Conservation (phyloP, 1,139 yeast genomes). For the Wickerhamomyces sp. region DNA sequence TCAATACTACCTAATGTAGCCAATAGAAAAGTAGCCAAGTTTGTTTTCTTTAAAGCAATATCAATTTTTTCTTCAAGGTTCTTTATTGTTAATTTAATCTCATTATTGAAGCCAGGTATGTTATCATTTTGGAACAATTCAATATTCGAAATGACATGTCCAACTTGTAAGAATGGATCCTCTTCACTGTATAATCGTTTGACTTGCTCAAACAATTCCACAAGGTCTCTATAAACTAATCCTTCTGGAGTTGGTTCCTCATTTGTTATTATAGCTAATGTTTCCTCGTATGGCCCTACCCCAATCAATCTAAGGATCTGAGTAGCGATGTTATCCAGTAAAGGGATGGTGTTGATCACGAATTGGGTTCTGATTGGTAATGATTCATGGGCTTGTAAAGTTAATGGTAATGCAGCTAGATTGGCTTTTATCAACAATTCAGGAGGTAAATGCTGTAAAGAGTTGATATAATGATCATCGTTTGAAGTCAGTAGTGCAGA, state of each 20-base stretch:
- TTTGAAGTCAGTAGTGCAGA: conserved; percentile 33
- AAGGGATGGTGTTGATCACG: conserved; percentile 60
- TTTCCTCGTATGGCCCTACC: conserved; percentile 66
- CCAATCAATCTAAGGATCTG: conserved; percentile 69
- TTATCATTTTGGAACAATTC: not conserved
- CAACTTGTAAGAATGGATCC: conserved; percentile 62
- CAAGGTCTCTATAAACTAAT: conserved; percentile 58
- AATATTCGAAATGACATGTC: conserved; percentile 30
- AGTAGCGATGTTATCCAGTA: conserved; percentile 68
- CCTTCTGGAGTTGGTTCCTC: conserved; percentile 67
- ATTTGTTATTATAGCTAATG: conserved; percentile 65
- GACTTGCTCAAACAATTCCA: conserved; percentile 71
- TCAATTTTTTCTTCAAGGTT: conserved; percentile 30
- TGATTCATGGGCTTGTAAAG: conserved; percentile 50
- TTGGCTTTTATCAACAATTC: conserved; percentile 43
- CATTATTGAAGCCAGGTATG: conserved; percentile 3
- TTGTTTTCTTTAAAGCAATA: conserved; percentile 73
- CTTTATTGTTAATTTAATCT: conserved; percentile 10
- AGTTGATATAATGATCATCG: conserved; percentile 11
- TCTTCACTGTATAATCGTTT: conserved; percentile 57
- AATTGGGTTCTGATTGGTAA: conserved; percentile 59
- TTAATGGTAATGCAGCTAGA: conserved; percentile 52
- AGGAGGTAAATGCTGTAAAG: conserved; percentile 14
- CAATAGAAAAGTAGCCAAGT: conserved; percentile 78
- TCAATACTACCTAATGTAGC: conserved; percentile 82